Base-by-base conservation (phyloP, 345 rosid species). In the Melaleuca quinquenervia region DNA sequence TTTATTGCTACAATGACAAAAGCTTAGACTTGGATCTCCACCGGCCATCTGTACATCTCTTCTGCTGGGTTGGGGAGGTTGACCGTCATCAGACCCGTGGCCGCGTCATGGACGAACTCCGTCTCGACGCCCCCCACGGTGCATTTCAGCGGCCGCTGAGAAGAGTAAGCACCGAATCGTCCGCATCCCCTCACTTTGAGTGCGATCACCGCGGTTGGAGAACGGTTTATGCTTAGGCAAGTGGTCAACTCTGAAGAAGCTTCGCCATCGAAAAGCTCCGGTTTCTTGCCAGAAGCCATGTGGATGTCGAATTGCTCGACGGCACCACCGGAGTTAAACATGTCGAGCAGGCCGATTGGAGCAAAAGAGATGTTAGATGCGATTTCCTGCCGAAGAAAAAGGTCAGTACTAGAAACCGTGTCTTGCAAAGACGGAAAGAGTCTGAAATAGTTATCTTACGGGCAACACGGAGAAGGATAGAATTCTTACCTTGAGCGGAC, bases 291-390 rank as follows among this genome's bases (percentile, higher is more conserved):
- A 0, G 92, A 83, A 56, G 88, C 88, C 90, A 36, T 27, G 41
- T 86, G 90, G 90, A 94, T 87, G 21, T 94, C 93, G 41, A 92
- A 85, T 55, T 92, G 86, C 56, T 95, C 96, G 50, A 95, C 90
- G 0, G 98, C 99, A 24, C 96, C 98, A 18, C 98, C 92, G 27
- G 93, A 9, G 87, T 97, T 97, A 88, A 97, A 97, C 99, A 97
- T 94, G 91, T 95, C 91, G 2, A 97, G 90, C 82, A 97, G 92
- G 82, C 99, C 99, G 8, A 97, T 94, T 0, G 99, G 95, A 76
- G 98, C 99, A 83, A 97, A 95, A 1, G 94, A 93, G 83, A 95
- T 91, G 91, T 75, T 89, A 50, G 88, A 82, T 56, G 95, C 45
- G 86, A 95, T 87, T 82, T 93, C 98, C 99, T 96, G 93, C 88